A percentile compares a stretch with the other conserved stretches of the same genome.
These are phyloP conservation scores for Venturia aucupariae DNA, from an alignment of 2,329 filamentous ascomycete species.

Conservation along the genomic window DNA sequence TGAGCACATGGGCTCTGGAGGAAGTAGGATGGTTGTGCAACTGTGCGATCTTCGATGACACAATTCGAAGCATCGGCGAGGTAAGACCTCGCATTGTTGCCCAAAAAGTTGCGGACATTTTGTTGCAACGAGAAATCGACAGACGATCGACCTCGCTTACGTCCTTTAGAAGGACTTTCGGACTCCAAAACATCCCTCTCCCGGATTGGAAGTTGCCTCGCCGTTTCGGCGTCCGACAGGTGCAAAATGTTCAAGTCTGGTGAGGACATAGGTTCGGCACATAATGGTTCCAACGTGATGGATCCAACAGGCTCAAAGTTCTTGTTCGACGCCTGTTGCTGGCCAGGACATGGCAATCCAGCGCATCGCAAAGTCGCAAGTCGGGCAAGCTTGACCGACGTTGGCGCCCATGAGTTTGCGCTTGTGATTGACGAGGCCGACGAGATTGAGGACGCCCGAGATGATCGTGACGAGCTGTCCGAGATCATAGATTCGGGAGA, in stretches of 20 bases:
- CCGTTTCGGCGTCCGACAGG: conserved; percentile 15
- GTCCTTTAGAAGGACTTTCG: conserved; percentile 28
- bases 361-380: conserved; percentile 37
- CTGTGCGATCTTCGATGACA: conserved; percentile 28
- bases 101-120: conserved; percentile 56
- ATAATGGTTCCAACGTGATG: conserved; percentile 9
- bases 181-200: conserved; percentile 24
- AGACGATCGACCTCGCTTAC: conserved; percentile 54
- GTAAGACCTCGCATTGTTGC: conserved; percentile 16
- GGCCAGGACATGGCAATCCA: conserved; percentile 11
- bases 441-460: conserved; percentile 46
- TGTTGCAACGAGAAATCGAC: conserved; percentile 54
- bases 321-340: conserved; percentile 4
- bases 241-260: conserved; percentile 15
- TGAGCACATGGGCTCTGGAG: conserved; percentile 18
- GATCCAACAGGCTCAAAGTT: conserved; percentile 5
- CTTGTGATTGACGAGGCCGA: conserved; percentile 39
- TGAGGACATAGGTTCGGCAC: conserved; percentile 8
- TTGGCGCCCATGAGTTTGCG: conserved; percentile 40
- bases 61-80: conserved; percentile 7
- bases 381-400: conserved; percentile 39
- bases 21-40: conserved; percentile 25
- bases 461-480: conserved; percentile 48
- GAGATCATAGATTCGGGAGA: conserved; percentile 57
- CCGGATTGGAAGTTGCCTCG: conserved; percentile 6